Conservation (phyloP, 2,329 filamentous ascomycete genomes). For the Mycogone perniciosa region DNA sequence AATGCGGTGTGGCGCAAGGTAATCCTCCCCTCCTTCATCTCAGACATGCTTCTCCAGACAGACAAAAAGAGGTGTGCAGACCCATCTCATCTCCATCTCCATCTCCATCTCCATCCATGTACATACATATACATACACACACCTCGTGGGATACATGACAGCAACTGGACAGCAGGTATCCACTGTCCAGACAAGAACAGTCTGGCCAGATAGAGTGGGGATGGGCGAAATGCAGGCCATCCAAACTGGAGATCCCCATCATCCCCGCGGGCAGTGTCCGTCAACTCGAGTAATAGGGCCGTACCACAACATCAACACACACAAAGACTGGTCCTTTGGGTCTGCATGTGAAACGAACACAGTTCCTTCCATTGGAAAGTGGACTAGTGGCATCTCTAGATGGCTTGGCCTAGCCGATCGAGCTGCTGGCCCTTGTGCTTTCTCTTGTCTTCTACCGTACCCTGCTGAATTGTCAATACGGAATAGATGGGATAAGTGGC, state of each 20-base stretch:
- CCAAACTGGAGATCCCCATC: no score
- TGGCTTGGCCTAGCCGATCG: not conserved
- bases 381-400: not conserved
- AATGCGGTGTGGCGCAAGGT: constrained; percentile 21
- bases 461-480: constrained; percentile 8
- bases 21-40: constrained; percentile 9
- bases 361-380: not conserved
- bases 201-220: no score
- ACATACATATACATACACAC: not conserved
- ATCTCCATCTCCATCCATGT: not conserved
- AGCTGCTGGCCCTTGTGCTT: not conserved
- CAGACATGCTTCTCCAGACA: constrained; percentile 12
- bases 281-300: no score
- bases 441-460: not conserved
- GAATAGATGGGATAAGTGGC: constrained; percentile 1
- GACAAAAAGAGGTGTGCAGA: not conserved
- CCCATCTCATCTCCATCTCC: not conserved
- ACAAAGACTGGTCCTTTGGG: not conserved
- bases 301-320: no score
- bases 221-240: no score
- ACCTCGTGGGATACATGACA: not conserved
- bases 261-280: no score
- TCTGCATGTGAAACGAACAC: not conserved
- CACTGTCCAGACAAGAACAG: no score
- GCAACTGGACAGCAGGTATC: no score